Evolutionary conservation across 225 moss, liverwort and hornwort genomes (phyloP).

Genomic region (Bryoerythrophyllum caledonicum): DNA sequence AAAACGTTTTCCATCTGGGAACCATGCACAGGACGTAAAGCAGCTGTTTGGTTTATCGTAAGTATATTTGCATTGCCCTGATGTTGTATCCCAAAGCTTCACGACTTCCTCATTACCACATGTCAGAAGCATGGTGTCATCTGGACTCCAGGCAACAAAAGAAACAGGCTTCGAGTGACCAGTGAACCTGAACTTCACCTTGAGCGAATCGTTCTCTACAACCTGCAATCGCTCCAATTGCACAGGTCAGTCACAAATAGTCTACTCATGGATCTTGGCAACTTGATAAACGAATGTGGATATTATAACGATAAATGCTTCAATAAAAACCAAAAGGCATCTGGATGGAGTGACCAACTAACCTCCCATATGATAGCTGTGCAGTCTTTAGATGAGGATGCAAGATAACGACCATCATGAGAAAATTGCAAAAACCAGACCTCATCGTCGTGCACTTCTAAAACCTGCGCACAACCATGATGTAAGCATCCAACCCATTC

Average conservation of each 20-base stretch:
- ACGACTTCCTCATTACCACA: conserved; percentile 96
- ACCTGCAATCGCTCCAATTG: conserved; percentile 63
- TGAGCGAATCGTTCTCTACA: conserved; percentile 71
- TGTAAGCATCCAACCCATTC: conserved; percentile 20
- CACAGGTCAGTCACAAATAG: conserved; percentile 21
- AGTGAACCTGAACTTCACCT: conserved; percentile 68
- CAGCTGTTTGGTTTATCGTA: conserved; percentile 79
- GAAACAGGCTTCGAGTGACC: conserved; percentile 90
- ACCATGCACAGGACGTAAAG: conserved; percentile 98
- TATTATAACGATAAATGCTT: background rate
- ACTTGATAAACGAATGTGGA: conserved; percentile 15
- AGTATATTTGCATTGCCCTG: conserved; percentile 90
- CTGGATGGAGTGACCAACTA: conserved; percentile 29
- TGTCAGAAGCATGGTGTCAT: conserved; percentile 89
- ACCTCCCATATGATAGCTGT: conserved; percentile 99
- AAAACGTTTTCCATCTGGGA: conserved; percentile 89
- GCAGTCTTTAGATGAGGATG: conserved; percentile 96
- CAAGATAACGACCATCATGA: conserved; percentile 85
- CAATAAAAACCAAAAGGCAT: conserved; percentile 13
- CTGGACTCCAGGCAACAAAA: conserved; percentile 99
- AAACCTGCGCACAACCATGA: conserved; percentile 66
- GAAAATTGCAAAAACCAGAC: conserved; percentile 99
- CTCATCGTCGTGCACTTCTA: conserved; percentile 88
- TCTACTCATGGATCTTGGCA: conserved; percentile 8
- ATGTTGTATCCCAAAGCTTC: conserved; percentile 89